A percentile compares a stretch with the other conserved stretches of the same genome.
Evolutionary conservation across 768 basidiomycete species (phyloP).

Genomic region (Mycena haematopus): DNA sequence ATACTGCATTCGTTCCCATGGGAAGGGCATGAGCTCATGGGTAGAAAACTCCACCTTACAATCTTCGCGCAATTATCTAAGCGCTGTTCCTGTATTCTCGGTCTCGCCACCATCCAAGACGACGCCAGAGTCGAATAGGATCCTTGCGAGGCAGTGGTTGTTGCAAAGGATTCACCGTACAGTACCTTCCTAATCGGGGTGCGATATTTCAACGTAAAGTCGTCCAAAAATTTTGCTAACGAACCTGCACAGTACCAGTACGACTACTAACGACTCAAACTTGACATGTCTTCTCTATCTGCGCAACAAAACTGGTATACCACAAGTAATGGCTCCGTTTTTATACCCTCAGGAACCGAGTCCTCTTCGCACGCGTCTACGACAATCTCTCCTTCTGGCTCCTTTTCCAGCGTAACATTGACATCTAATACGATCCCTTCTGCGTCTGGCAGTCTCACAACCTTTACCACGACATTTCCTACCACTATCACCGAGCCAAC

Average conservation of each 20-base stretch:
- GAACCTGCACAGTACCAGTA: neutral
- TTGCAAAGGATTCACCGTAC: neutral
- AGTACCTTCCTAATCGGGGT: slow-evolving; percentile 8
- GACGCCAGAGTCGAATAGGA: neutral
- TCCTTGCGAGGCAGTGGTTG: neutral
- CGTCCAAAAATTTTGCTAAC: neutral
- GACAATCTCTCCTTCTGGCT: neutral
- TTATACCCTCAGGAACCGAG: slow-evolving; percentile 20
- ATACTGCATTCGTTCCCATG: neutral
- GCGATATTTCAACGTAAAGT: neutral
- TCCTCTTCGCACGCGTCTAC: slow-evolving; percentile 9
- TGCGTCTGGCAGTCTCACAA: slow-evolving; percentile 18
- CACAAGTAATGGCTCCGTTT: slow-evolving; percentile 29
- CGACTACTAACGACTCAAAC: neutral
- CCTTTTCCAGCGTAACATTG: slow-evolving; percentile 6
- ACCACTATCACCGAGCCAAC: slow-evolving; percentile 22
- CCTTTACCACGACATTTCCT: slow-evolving; percentile 24
- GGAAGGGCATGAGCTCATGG: slow-evolving; percentile 7
- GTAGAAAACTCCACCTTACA: neutral
- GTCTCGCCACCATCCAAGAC: neutral
- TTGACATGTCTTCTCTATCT: neutral
- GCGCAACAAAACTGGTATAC: slow-evolving; percentile 27
- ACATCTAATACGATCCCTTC: slow-evolving; percentile 1
- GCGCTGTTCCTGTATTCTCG: neutral
- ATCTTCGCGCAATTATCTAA: slow-evolving; percentile 7